These are phyloP conservation scores for Xylaria sp. DNA, from an alignment of 2,329 filamentous ascomycete species.

Conservation along the genomic window DNA sequence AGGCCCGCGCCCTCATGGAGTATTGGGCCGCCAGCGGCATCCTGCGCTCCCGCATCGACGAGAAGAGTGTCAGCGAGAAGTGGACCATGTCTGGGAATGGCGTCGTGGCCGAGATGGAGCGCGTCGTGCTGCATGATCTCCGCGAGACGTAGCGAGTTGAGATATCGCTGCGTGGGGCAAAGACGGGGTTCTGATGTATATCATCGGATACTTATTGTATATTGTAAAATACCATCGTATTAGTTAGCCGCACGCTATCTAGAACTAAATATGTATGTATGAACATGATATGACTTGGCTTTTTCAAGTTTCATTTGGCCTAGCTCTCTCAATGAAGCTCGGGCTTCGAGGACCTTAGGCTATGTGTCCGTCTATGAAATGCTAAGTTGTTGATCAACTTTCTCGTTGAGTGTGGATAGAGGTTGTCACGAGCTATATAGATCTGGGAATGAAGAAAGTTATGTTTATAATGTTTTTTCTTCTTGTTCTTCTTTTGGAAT, in stretches of 20 bases:
- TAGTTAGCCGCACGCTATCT: slow-evolving; percentile 6
- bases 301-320: neutral
- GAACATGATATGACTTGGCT: neutral
- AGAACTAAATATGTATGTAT: slow-evolving; percentile 11
- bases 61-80: slow-evolving; percentile 78
- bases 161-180: neutral
- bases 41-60: slow-evolving; percentile 74
- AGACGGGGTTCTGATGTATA: slow-evolving; percentile 4
- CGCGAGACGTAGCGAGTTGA: slow-evolving; percentile 29
- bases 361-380: neutral
- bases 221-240: slow-evolving; percentile 36
- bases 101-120: slow-evolving; percentile 84
- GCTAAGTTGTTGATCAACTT: neutral
- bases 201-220: slow-evolving; percentile 18
- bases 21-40: slow-evolving; percentile 92
- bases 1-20: slow-evolving; percentile 85
- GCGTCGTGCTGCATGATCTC: slow-evolving; percentile 59
- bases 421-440: neutral
- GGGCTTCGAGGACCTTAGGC: too few species aligned
- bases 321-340: too few species aligned
- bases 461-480: neutral
- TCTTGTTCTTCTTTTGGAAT: neutral
- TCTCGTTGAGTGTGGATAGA: neutral
- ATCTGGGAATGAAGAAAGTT: too few species aligned
- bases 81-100: slow-evolving; percentile 86